Percentiles rank a stretch among this genome's conserved stretches.
phyloP scores from a whole-genome alignment of 495 filamentous ascomycete genomes.

The Podospora didyma region DNA sequence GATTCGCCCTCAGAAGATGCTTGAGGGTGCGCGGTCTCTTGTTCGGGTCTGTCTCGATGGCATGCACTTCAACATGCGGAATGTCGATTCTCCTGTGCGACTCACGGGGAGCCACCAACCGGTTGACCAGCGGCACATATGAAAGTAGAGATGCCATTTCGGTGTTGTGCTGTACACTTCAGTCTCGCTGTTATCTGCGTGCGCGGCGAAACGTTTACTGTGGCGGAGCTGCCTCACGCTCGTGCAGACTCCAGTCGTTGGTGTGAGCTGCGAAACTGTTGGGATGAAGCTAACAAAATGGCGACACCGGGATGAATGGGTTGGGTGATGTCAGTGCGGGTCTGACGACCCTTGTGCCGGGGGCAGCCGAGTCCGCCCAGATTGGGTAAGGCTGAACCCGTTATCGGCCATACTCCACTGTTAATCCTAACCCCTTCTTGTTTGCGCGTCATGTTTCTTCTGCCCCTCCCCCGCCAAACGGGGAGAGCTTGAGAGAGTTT shows the following conservation, averaged over 20 bases:
- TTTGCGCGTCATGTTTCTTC: neutral
- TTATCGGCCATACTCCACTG: too few species aligned
- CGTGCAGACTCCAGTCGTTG: too few species aligned
- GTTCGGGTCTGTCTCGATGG: constrained; percentile 72
- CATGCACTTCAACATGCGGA: constrained; percentile 65
- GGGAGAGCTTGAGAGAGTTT: neutral
- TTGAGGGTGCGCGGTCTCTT: constrained; percentile 80
- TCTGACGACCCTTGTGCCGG: constrained; percentile 1
- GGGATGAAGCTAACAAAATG: too few species aligned
- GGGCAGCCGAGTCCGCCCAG: too few species aligned
- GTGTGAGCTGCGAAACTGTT: too few species aligned
- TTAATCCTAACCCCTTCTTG: neutral
- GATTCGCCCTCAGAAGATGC: constrained; percentile 85
- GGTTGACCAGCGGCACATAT: constrained; percentile 44
- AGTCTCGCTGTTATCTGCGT: neutral
- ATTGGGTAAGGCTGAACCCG: too few species aligned
- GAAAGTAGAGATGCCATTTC: constrained; percentile 44
- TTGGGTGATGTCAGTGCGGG: constrained; percentile 15
- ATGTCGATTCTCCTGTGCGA: constrained; percentile 52
- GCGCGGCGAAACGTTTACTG: too few species aligned
- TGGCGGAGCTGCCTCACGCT: too few species aligned
- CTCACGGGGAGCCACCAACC: constrained; percentile 31
- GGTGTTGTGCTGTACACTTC: neutral
- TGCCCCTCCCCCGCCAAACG: neutral
- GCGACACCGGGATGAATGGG: neutral